A percentile compares a stretch with the other conserved stretches of the same genome.
Conservation (phyloP, 1,284 basidiomycete genomes). For the Agaricales sp. region DNA sequence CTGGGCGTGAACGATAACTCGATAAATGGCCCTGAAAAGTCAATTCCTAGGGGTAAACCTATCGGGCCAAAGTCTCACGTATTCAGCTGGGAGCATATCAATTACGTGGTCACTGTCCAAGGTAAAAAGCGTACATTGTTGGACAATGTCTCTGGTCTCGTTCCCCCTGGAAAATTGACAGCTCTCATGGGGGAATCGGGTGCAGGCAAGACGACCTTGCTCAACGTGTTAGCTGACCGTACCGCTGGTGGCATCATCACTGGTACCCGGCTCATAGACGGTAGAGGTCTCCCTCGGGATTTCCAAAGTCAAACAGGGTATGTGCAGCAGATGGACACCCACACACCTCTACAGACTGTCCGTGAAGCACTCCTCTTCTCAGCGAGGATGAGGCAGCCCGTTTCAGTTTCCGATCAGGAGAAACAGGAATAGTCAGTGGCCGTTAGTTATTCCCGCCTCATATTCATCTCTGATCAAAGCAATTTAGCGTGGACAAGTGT, state of each 20-base stretch:
- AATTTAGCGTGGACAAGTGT: slow-evolving; percentile 72
- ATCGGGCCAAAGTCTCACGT: slow-evolving; percentile 22
- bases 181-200: slow-evolving; percentile 78
- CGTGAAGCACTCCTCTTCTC: slow-evolving; percentile 80
- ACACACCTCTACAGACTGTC: slow-evolving; percentile 62
- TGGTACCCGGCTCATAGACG: slow-evolving; percentile 75
- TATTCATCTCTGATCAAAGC: neutral
- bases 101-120: slow-evolving; percentile 52
- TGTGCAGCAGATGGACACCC: slow-evolving; percentile 76
- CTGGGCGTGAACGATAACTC: slow-evolving; percentile 1
- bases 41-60: slow-evolving; percentile 8
- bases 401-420: slow-evolving; percentile 52
- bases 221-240: slow-evolving; percentile 79
- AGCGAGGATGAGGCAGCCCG: slow-evolving; percentile 73
- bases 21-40: slow-evolving; percentile 7
- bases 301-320: slow-evolving; percentile 82
- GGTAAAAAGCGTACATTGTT: slow-evolving; percentile 52
- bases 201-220: slow-evolving; percentile 67
- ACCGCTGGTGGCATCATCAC: slow-evolving; percentile 69
- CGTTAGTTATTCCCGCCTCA: neutral
- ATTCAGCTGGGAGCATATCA: slow-evolving; percentile 56
- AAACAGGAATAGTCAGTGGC: slow-evolving; percentile 59
- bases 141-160: slow-evolving; percentile 77
- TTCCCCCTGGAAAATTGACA: slow-evolving; percentile 71
- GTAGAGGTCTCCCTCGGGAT: slow-evolving; percentile 53